Base-by-base conservation (phyloP, 2,329 filamentous ascomycete species). In the Colletotrichum endophyticum region DNA sequence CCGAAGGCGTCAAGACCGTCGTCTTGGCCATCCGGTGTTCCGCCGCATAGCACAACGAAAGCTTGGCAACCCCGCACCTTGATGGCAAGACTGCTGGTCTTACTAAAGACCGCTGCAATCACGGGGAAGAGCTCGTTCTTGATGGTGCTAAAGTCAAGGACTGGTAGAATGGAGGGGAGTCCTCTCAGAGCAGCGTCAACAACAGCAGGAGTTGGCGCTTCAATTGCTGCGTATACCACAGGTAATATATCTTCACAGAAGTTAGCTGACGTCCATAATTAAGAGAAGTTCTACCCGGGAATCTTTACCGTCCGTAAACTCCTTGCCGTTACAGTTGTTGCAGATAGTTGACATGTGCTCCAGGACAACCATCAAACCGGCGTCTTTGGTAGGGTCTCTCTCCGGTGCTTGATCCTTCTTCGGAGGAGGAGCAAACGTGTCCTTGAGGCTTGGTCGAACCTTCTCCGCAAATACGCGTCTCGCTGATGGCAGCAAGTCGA, bases 51-150 rank as follows among this genome's bases (percentile, higher is more conserved):
- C 15, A 96, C 94, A 53, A 94, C 93, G 81, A 99, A 96, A 8
- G 97, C 96, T 83, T 98, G 95, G 34, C 99, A 87, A 6, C 96
- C 96, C 34, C 96, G 92, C 39, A 99, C 94, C 85, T 99, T 99
- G 87, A 99, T 99, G 8, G 94, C 95, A 72, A 99, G 91, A 83
- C 96, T 98, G 82, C 92, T 98, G 1, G 97, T 99, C 82, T 95
- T 96, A 80, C 94, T 96, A 82, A 99, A 99, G 0, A 98, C 97
- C 11, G 90, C 88, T 2, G 96, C 95, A 78, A 99, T 95, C 2
- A 98, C 93, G 0, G 97, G 97, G 84, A 99, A 99, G 1, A 99
- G 90, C 78, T 99, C 96, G 80, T 98, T 97, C 85, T 99, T 99
- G 81, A 98, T 96, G 0, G 96, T 99, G 79, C 94, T 98, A 80